Base-by-base conservation (phyloP, 768 basidiomycete species). In the Paxillus involutus region DNA sequence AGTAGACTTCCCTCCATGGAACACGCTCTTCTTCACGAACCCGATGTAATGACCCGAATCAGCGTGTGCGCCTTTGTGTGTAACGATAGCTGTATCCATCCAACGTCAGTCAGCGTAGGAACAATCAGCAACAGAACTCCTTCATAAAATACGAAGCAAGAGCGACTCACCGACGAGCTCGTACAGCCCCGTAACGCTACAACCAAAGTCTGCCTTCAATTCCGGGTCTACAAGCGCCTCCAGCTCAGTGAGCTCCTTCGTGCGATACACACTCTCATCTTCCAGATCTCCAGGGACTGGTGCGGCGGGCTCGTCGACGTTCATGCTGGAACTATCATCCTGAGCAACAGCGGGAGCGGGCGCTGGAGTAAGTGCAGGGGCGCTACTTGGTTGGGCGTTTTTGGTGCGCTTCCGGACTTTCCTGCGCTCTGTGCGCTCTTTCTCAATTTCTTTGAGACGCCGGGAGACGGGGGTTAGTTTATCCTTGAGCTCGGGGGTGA, bases 31-130 rank as follows among this genome's bases (percentile, higher is more conserved):
- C 73, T 90, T 89, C 29, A 88, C 89, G 73, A 88, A 98, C 1
- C 85, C 94, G 21, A 98, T 94, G 66, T 98, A 98, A 72, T 98
- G 96, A 2, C 95, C 96, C 0, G 91, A 85, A 65, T 98, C 97
- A 0, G 97, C 95, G 0, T 88, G 88, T 0, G 94, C 84, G 11
- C 97, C 97, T 71, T 99, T 99, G 80, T 98, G 97, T 19, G 94
- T 96, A 12, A 99, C 86, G 65, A 99, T 89, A 8, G 88, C 94
- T 93, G 64, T 36, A n/a, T n/a, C 7, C 43, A 2, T 37, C 30
- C 54, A 41, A 24, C 13, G 8, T 44, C 16, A 24, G 29, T 49
- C 41, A 33, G 3, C 13, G 32, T 12, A 45, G 13, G 16, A 37
- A 59, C n/a, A 21, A 13, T 39, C 6, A 29, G 51, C 19, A 49